Conservation (phyloP, 768 basidiomycete genomes). For the Leucosporidium creatinivorum region DNA sequence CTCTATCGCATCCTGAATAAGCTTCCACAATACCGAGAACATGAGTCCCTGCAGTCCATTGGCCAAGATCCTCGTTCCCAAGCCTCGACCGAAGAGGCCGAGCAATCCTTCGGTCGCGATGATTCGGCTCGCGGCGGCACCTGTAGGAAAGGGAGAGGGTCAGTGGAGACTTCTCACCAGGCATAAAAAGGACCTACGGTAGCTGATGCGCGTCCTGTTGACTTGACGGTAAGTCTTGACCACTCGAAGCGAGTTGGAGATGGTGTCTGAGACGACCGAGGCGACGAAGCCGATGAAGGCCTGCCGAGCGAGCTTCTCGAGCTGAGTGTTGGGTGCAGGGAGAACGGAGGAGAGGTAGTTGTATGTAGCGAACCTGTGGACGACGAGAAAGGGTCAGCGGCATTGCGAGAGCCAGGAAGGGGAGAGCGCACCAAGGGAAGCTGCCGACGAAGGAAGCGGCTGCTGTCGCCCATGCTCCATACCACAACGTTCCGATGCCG, state of each 20-base stretch:
- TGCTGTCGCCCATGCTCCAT: constrained; percentile 46
- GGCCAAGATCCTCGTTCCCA: constrained; percentile 79
- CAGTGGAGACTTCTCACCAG: background rate
- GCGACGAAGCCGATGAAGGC: constrained; percentile 88
- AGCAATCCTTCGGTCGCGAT: constrained; percentile 64
- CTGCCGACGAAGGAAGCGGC: constrained; percentile 63
- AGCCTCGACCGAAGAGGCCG: constrained; percentile 78
- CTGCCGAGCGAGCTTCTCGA: constrained; percentile 58
- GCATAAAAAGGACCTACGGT: constrained; percentile 44
- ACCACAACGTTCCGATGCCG: constrained; percentile 33
- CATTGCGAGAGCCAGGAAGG: too few species aligned
- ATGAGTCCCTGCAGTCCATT: constrained; percentile 88
- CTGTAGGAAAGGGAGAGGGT: background rate
- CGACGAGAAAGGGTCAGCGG: background rate
- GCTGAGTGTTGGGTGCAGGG: constrained; percentile 47
- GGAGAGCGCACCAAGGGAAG: constrained; percentile 64
- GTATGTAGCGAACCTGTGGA: constrained; percentile 27
- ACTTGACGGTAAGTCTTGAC: constrained; percentile 95
- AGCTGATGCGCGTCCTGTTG: constrained; percentile 69
- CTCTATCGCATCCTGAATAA: constrained; percentile 59
- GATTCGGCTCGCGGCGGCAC: constrained; percentile 67
- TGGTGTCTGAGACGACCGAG: constrained; percentile 72
- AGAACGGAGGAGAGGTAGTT: constrained; percentile 24
- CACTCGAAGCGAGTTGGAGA: constrained; percentile 82
- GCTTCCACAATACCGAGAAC: constrained; percentile 84